phyloP scores from a whole-genome alignment of 2,329 filamentous ascomycete species.

The Xylaria sp. region DNA sequence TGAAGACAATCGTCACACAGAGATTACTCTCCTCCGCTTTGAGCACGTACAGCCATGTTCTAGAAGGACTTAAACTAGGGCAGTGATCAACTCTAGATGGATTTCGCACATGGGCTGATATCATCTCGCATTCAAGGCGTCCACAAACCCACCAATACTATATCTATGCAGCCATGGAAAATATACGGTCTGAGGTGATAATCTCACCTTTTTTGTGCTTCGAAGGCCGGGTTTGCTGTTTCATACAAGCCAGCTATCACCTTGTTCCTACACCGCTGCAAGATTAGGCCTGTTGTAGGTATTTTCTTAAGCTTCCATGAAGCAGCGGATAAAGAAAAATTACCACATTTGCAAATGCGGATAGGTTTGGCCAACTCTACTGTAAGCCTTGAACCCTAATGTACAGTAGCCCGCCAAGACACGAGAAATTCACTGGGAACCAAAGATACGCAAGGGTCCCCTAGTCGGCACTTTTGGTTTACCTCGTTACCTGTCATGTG shows the following conservation, averaged over 20 bases:
- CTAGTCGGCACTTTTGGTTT: background rate
- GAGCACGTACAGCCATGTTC: background rate
- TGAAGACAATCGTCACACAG: background rate
- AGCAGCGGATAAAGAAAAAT: background rate
- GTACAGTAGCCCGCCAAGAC: background rate
- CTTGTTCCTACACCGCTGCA: background rate
- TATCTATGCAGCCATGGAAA: background rate
- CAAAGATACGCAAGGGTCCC: background rate
- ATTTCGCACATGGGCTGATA: slow-evolving; percentile 3
- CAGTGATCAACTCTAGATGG: background rate
- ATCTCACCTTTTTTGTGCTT: background rate
- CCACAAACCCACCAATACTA: background rate
- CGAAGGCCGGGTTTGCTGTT: background rate
- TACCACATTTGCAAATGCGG: background rate
- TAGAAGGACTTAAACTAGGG: background rate
- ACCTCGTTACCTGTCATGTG: slow-evolving; percentile 22
- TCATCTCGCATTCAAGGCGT: slow-evolving; percentile 1
- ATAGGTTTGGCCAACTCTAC: background rate
- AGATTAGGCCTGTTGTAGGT: background rate
- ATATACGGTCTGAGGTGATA: background rate
- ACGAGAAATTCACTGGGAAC: background rate
- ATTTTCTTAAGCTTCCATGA: background rate
- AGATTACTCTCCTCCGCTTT: background rate
- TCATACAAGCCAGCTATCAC: background rate
- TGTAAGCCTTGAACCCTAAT: background rate